These are phyloP conservation scores for Penicillium frequentans DNA, from an alignment of 2,329 filamentous ascomycete genomes.

Conservation along the genomic window DNA sequence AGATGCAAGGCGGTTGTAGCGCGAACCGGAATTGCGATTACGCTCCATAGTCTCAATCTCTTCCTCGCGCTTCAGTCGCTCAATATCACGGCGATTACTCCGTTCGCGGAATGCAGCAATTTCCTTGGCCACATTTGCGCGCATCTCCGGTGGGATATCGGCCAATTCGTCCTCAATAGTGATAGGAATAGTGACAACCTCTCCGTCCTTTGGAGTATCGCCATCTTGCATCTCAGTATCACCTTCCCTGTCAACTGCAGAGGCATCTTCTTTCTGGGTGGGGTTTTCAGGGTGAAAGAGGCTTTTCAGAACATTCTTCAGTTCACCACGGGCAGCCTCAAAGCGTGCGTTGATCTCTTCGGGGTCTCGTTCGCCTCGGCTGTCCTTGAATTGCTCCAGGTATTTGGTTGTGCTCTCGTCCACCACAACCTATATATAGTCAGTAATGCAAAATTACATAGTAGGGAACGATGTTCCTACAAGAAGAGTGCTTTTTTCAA, in stretches of 20 bases:
- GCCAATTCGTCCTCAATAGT: conserved; percentile 88
- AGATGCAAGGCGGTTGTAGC: conserved; percentile 69
- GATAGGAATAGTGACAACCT: conserved; percentile 87
- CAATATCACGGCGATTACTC: conserved; percentile 83
- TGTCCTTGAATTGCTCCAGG: conserved; percentile 75
- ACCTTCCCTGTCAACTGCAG: conserved; percentile 61
- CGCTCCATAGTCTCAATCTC: conserved; percentile 87
- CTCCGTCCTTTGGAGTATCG: conserved; percentile 59
- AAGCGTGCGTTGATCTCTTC: conserved; percentile 66
- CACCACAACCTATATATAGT: conserved; percentile 58
- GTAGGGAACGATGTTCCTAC: conserved; percentile 42
- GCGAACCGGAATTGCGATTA: conserved; percentile 64
- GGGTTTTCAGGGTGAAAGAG: conserved; percentile 66
- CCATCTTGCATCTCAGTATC: conserved; percentile 69
- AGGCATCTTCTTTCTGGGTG: conserved; percentile 46
- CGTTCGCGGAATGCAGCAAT: conserved; percentile 93
- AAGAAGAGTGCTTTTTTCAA: conserved; percentile 70
- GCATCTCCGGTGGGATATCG: conserved; percentile 94
- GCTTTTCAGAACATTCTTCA: conserved; percentile 68
- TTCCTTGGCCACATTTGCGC: conserved; percentile 89
- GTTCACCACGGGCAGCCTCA: conserved; percentile 65
- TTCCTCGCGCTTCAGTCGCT: conserved; percentile 84
- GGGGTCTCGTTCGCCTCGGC: conserved; percentile 62
- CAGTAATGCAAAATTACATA: conserved; percentile 7
- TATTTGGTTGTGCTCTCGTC: conserved; percentile 83